A percentile compares a stretch with the other conserved stretches of the same genome.
Evolutionary conservation across 352 stramenopile species (phyloP).

Genomic region (Phytophthora litchii): DNA sequence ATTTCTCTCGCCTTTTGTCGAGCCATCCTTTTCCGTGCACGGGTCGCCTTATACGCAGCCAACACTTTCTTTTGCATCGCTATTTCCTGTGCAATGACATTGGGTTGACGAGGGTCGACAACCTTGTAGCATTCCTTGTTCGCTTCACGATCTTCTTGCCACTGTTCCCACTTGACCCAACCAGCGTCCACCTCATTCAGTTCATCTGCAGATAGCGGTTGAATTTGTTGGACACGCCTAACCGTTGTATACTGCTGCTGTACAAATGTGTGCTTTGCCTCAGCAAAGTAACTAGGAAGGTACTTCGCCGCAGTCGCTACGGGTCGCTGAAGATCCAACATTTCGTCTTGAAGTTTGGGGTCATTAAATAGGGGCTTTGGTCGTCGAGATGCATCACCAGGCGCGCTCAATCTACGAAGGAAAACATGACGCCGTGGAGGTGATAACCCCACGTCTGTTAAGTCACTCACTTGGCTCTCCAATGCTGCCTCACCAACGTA

Average conservation of each 20-base stretch:
- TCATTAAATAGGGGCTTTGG: conserved; percentile 46
- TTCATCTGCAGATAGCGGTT: conserved; percentile 40
- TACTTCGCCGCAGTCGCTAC: conserved; percentile 55
- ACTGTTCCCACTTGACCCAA: conserved; percentile 51
- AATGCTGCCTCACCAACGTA: conserved; percentile 22
- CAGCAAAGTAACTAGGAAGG: conserved; percentile 41
- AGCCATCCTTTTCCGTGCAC: conserved; percentile 65
- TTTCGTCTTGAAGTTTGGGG: conserved; percentile 36
- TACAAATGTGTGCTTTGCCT: conserved; percentile 15
- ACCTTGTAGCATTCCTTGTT: conserved; percentile 78
- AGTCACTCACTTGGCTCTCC: conserved; percentile 14
- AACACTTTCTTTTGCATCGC: conserved; percentile 74
- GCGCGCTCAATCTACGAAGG: conserved; percentile 28
- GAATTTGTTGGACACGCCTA: conserved; percentile 51
- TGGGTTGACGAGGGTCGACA: conserved; percentile 54
- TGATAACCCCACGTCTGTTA: neutral
- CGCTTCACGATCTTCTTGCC: conserved; percentile 54
- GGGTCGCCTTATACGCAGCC: conserved; percentile 66
- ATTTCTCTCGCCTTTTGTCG: conserved; percentile 58
- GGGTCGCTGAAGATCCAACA: conserved; percentile 39
- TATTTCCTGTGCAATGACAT: conserved; percentile 53
- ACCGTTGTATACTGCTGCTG: conserved; percentile 49
- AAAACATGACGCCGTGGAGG: conserved; percentile 18
- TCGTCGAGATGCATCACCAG: neutral
- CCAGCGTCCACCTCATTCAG: conserved; percentile 45